These are phyloP conservation scores for Lentinula sp. DNA, from an alignment of 768 basidiomycete genomes.

Conservation along the genomic window DNA sequence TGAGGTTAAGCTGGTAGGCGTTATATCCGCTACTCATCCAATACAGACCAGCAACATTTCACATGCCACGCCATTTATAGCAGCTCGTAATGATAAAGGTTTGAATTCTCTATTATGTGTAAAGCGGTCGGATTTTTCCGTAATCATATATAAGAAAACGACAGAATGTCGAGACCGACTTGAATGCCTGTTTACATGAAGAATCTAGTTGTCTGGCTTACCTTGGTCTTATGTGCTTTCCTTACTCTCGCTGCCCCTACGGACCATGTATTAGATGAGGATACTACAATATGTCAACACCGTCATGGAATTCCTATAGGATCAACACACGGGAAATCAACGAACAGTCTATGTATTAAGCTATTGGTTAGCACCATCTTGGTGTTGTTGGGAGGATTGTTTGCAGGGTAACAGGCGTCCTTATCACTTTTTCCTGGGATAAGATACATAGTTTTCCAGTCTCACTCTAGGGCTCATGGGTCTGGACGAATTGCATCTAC, in stretches of 20 bases:
- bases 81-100: neutral
- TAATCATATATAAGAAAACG: neutral
- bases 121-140: neutral
- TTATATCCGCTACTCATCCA: too few species aligned
- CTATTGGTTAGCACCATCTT: constrained; percentile 60
- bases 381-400: constrained; percentile 84
- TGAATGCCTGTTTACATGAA: neutral
- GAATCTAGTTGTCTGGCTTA: neutral
- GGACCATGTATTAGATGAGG: neutral
- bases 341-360: constrained; percentile 26
- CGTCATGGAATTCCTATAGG: neutral
- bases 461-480: constrained; percentile 93
- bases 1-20: too few species aligned
- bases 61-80: neutral
- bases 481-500: constrained; percentile 83
- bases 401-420: constrained; percentile 62
- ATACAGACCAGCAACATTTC: neutral
- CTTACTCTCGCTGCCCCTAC: neutral
- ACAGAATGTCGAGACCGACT: neutral
- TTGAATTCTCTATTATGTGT: neutral
- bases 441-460: constrained; percentile 27
- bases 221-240: neutral
- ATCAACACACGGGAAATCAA: neutral
- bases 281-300: neutral
- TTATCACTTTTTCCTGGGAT: neutral